These are phyloP conservation scores for Boletus vermiculosoides DNA, from an alignment of 768 basidiomycete genomes.

Conservation along the genomic window DNA sequence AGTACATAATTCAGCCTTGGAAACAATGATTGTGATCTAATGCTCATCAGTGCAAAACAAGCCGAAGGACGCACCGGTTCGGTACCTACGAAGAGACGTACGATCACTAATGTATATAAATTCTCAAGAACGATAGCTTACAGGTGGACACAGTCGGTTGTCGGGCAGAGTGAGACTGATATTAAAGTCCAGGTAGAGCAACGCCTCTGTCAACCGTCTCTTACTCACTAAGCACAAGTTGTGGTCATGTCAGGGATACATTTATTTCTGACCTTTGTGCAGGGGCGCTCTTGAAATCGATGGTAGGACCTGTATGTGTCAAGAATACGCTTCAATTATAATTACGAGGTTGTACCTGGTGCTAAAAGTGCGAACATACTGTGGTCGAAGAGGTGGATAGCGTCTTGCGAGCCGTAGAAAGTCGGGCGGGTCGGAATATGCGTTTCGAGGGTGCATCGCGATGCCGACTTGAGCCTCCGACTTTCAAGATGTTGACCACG, in stretches of 20 bases:
- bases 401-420: slow-evolving; percentile 56
- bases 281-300: slow-evolving; percentile 74
- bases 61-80: slow-evolving; percentile 50
- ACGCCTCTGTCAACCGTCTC: slow-evolving; percentile 76
- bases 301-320: slow-evolving; percentile 37
- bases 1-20: slow-evolving; percentile 82
- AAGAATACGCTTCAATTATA: slow-evolving; percentile 25
- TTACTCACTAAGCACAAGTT: slow-evolving; percentile 11
- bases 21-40: neutral
- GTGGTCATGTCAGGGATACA: neutral
- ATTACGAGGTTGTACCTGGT: neutral
- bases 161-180: slow-evolving; percentile 59
- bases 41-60: neutral
- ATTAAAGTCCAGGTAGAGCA: slow-evolving; percentile 73
- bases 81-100: slow-evolving; percentile 51
- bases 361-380: slow-evolving; percentile 40
- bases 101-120: neutral
- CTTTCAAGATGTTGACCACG: slow-evolving; percentile 12
- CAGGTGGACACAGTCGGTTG: slow-evolving; percentile 85
- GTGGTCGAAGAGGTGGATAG: slow-evolving; percentile 54
- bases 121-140: slow-evolving; percentile 36
- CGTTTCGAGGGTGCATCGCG: slow-evolving; percentile 49
- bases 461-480: neutral
- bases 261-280: slow-evolving; percentile 57
- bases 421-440: slow-evolving; percentile 49